These are phyloP conservation scores for Pythium apleroticum DNA, from an alignment of 352 stramenopile genomes.

Conservation along the genomic window DNA sequence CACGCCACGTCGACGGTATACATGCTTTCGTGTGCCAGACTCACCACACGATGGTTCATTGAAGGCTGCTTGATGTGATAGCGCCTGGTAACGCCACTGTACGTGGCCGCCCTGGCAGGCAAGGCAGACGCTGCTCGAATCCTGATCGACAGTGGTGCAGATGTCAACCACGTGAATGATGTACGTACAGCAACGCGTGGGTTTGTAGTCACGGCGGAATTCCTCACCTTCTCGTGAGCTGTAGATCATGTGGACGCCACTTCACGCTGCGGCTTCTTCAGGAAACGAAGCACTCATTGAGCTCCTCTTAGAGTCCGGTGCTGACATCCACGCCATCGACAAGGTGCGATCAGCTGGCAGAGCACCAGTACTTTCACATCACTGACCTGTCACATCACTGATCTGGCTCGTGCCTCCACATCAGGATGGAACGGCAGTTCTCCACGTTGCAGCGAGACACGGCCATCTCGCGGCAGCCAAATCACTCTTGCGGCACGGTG, in stretches of 20 bases:
- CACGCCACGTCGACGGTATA: not conserved
- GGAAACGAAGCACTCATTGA: not conserved
- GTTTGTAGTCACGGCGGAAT: no score
- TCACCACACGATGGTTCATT: no score
- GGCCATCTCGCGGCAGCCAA: not conserved
- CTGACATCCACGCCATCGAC: not conserved
- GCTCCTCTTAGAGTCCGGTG: not conserved
- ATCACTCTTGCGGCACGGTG: not conserved
- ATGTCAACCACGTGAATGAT: not conserved
- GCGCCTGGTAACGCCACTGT: not conserved
- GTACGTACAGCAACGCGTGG: no score
- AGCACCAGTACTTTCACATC: no score
- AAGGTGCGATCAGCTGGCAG: not conserved
- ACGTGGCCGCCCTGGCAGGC: not conserved
- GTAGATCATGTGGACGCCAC: not conserved
- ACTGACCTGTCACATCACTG: no score
- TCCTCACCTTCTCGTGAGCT: not conserved
- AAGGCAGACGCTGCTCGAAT: not conserved
- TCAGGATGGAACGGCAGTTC: not conserved
- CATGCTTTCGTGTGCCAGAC: no score
- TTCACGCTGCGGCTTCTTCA: not conserved
- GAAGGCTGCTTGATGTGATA: not conserved
- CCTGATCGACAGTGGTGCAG: not conserved
- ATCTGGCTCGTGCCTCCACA: no score
- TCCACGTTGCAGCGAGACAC: not conserved